These are phyloP conservation scores for Protomyces macrosporus DNA, from an alignment of 1,139 yeast genomes.

Conservation along the genomic window DNA sequence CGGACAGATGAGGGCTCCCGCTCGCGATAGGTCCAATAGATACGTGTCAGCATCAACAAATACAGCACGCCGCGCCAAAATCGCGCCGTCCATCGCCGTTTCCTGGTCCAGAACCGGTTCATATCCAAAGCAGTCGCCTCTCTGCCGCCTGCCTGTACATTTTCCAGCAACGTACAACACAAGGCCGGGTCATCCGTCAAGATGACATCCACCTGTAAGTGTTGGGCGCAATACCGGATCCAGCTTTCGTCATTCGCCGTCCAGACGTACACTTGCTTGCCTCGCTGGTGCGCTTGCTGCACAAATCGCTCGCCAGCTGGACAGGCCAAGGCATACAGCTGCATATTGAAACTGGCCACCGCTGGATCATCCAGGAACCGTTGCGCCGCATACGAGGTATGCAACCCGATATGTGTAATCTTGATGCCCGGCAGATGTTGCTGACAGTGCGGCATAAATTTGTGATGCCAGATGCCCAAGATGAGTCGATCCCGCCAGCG, in stretches of 20 bases:
- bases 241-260: slow-evolving; percentile 56
- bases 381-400: slow-evolving; percentile 25
- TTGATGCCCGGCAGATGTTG: slow-evolving; percentile 33
- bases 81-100: not conserved
- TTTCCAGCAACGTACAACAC: not conserved
- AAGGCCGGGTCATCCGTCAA: slow-evolving; percentile 54
- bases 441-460: slow-evolving; percentile 54
- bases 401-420: slow-evolving; percentile 30
- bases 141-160: not conserved
- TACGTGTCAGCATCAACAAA: not conserved
- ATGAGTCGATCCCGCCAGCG: slow-evolving; percentile 68
- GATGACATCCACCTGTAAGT: slow-evolving; percentile 54
- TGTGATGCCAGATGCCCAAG: slow-evolving; percentile 76
- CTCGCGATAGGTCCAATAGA: not conserved
- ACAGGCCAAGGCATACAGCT: slow-evolving; percentile 44
- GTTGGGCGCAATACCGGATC: slow-evolving; percentile 44
- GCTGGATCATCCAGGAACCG: slow-evolving; percentile 35
- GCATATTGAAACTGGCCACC: slow-evolving; percentile 46
- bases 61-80: not conserved
- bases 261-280: slow-evolving; percentile 67
- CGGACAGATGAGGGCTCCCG: too few species aligned
- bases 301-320: slow-evolving; percentile 42
- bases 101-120: not conserved
- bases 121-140: not conserved
- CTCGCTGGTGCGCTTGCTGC: slow-evolving; percentile 42